These are phyloP conservation scores for Esteya vermicola DNA, from an alignment of 2,329 filamentous ascomycete species.

Conservation along the genomic window DNA sequence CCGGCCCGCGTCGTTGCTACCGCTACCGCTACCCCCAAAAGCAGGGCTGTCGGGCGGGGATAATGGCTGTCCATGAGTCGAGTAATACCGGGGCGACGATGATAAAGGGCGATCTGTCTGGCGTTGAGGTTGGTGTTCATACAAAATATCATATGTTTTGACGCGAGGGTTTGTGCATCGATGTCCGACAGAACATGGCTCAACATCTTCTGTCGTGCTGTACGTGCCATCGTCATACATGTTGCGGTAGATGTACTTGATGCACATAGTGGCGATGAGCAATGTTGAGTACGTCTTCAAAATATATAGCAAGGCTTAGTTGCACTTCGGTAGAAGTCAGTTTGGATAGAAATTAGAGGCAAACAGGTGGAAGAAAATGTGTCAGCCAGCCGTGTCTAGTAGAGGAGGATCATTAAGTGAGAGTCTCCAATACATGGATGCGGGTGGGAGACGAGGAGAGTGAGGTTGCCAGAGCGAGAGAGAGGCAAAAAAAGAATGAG, in stretches of 20 bases:
- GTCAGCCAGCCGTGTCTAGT: conserved; percentile 22
- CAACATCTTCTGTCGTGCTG: conserved; percentile 17
- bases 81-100: no score
- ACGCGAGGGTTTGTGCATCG: conserved; percentile 14
- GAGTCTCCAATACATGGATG: conserved; percentile 19
- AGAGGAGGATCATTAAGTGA: conserved; percentile 15
- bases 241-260: conserved; percentile 19
- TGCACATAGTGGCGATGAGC: conserved; percentile 17
- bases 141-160: conserved; percentile 6
- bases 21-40: neutral
- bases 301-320: neutral
- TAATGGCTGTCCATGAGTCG: no score
- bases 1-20: conserved; percentile 9
- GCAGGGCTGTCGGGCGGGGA: neutral
- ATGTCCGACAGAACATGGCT: conserved; percentile 16
- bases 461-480: neutral
- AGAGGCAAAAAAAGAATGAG: neutral
- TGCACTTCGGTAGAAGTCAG: neutral
- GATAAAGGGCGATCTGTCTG: no score
- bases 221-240: conserved; percentile 16
- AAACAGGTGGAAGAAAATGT: neutral
- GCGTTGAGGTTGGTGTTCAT: neutral
- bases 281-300: neutral
- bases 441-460: conserved; percentile 5
- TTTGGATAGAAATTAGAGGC: neutral